Evolutionary conservation across 345 rosid species (phyloP), one percentile per base, ranked within the genome.

Genomic region (Pseudoturritis turrita): DNA sequence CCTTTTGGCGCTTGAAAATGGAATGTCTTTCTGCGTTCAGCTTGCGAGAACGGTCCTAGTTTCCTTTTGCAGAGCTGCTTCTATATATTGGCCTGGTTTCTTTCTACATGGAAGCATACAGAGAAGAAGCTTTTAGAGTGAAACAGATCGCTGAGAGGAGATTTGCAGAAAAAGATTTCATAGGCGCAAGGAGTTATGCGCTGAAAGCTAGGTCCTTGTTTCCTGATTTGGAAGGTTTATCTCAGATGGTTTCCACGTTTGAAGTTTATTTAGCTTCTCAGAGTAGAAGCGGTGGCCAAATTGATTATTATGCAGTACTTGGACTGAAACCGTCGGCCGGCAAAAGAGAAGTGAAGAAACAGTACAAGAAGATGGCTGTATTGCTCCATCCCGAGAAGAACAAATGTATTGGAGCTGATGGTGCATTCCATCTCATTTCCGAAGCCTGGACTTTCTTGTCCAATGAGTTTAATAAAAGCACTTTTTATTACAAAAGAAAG

Each of bases 301-400:
- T 88, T 36, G 98, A 95, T 74, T 88, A 89, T 67, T 91, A 87
- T 74, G 85, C 92, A 0, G 83, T 91, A 60, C 97, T 95, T 52
- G 99, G 99, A 40, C 77, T 95, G 71, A 95, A 88, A 82, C 96
- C 99, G 26, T 82, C 96, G 3, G 96, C 96, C 2, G 96, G 91
- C 55, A 89, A 80, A 75, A 84, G 86, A 41, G 85, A 96, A 4
- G 96, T 88, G 68, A 95, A 95, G 84, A 95, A 86, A 74, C 97
- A 88, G 84, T 95, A 87, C 63, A 83, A 74, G 86, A 95, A 88
- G 81, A 81, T 91, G 93, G 99, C 96, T 9, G 96, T 88, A 64
- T 70, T 89, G 83, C 96, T 95, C 28, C 99, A 95, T 66, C 96
- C 99, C 26, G 97, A 95, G 70, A 89, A 91, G 83, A 95, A 78